phyloP scores from a whole-genome alignment of 2,329 filamentous ascomycete genomes.

The Aspergillus sojae region DNA sequence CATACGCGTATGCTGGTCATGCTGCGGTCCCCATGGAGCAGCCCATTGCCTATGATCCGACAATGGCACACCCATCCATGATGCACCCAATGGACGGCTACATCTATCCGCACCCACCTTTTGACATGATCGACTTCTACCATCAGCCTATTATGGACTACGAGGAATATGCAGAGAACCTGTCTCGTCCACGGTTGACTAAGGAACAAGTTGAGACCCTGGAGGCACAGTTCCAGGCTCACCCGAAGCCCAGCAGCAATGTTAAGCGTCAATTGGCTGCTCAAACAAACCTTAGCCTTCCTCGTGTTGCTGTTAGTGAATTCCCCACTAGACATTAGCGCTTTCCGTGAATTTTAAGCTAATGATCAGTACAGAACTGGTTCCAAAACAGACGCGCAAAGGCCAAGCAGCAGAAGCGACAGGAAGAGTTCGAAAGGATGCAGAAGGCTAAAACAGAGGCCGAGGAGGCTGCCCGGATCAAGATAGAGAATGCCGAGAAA shows the following conservation, averaged over 20 bases:
- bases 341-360: slow-evolving; percentile 12
- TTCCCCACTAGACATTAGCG: not conserved
- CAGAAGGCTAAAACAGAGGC: slow-evolving; percentile 43
- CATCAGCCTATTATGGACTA: slow-evolving; percentile 46
- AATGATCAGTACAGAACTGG: slow-evolving; percentile 47
- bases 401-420: slow-evolving; percentile 54
- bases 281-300: slow-evolving; percentile 52
- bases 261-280: slow-evolving; percentile 53
- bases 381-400: slow-evolving; percentile 57
- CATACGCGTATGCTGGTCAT: slow-evolving; percentile 40
- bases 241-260: slow-evolving; percentile 54
- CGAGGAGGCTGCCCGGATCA: slow-evolving; percentile 37
- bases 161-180: slow-evolving; percentile 51
- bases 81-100: slow-evolving; percentile 43
- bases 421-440: slow-evolving; percentile 52
- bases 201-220: slow-evolving; percentile 55
- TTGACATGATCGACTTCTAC: slow-evolving; percentile 48
- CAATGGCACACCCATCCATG: slow-evolving; percentile 42
- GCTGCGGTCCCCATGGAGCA: slow-evolving; percentile 41
- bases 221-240: slow-evolving; percentile 53
- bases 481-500: slow-evolving; percentile 29
- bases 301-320: slow-evolving; percentile 52
- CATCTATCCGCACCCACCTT: slow-evolving; percentile 40
- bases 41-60: slow-evolving; percentile 37
- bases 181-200: slow-evolving; percentile 53